Percentiles rank a stretch among this genome's conserved stretches.
Evolutionary conservation across 352 stramenopile species (phyloP).

Genomic region (Pythium myriotylum): DNA sequence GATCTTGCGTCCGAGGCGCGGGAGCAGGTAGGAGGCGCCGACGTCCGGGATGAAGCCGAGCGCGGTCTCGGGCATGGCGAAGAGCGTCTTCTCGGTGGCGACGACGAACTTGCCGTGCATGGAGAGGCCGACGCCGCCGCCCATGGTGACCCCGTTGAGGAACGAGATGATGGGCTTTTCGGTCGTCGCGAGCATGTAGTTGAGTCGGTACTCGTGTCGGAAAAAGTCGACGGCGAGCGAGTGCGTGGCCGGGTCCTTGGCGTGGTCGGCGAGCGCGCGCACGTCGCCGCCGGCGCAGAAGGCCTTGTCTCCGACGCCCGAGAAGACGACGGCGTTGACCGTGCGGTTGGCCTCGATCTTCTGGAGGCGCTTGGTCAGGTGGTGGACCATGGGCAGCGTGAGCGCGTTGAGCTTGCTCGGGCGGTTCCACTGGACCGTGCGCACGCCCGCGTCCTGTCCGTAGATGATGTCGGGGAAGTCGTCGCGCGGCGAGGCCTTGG

Average conservation of each 20-base stretch:
- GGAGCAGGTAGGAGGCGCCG: conserved; percentile 92
- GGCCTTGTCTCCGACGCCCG: conserved; percentile 73
- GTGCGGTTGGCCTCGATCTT: conserved; percentile 80
- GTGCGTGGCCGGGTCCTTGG: conserved; percentile 66
- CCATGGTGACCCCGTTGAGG: conserved; percentile 99
- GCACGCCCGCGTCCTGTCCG: conserved; percentile 74
- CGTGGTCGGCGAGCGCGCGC: conserved; percentile 86
- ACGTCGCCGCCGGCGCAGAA: conserved; percentile 98
- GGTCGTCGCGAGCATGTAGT: conserved; percentile 87
- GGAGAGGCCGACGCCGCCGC: conserved; percentile 96
- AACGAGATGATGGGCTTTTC: conserved; percentile 92
- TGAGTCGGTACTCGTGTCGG: conserved; percentile 95
- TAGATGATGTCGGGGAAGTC: conserved; percentile 77
- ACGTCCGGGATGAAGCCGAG: conserved; percentile 99
- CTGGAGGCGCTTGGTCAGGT: conserved; percentile 86
- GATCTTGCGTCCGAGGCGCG: conserved; percentile 79
- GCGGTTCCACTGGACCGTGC: conserved; percentile 91
- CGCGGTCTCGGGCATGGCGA: conserved; percentile 98
- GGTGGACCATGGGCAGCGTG: conserved; percentile 90
- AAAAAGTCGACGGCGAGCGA: conserved; percentile 92
- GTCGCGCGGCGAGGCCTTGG: conserved; percentile 34
- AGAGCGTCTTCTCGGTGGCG: conserved; percentile 96
- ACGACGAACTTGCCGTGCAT: conserved; percentile 97
- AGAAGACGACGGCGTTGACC: conserved; percentile 85
- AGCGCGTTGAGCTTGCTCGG: conserved; percentile 92